A percentile compares a stretch with the other conserved stretches of the same genome.
Conservation (phyloP, 345 rosid species). For the Aethionema arabicum region DNA sequence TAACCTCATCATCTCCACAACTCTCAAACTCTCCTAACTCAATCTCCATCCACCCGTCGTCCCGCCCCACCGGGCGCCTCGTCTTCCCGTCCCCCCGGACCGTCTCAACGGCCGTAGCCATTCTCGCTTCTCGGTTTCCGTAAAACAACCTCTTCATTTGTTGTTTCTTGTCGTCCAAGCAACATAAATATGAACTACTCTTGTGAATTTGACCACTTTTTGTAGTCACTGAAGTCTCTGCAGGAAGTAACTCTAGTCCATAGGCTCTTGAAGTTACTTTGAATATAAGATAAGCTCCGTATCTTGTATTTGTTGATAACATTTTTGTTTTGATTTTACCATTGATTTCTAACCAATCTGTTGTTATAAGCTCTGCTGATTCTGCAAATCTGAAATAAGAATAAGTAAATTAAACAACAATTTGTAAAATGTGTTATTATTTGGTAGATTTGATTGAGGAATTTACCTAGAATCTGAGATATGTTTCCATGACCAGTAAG, state of each 20-base stretch:
- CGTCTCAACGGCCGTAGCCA: conserved; percentile 9
- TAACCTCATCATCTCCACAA: conserved; percentile 29
- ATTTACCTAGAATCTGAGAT: conserved; percentile 53
- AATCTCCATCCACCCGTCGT: conserved; percentile 54
- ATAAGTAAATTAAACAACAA: no score
- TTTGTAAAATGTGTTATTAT: neutral
- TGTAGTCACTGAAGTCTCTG: conserved; percentile 38
- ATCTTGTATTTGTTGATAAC: conserved; percentile 41
- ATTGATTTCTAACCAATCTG: conserved; percentile 46
- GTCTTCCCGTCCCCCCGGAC: conserved; percentile 5
- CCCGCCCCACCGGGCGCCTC: conserved; percentile 22
- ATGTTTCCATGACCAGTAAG: conserved; percentile 59
- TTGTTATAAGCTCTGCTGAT: conserved; percentile 45
- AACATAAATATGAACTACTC: conserved; percentile 35
- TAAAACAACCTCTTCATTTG: conserved; percentile 30
- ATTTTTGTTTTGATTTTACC: conserved; percentile 35
- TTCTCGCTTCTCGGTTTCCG: conserved; percentile 27
- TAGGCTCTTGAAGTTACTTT: conserved; percentile 40
- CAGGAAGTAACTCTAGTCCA: conserved; percentile 49
- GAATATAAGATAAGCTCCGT: conserved; percentile 46
- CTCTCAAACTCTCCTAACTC: conserved; percentile 50
- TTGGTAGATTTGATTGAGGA: neutral
- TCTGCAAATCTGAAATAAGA: conserved; percentile 40
- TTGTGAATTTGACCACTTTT: conserved; percentile 15
- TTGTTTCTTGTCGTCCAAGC: conserved; percentile 38